These are phyloP conservation scores for Plasmodium chabaudi DNA, from an alignment of 169 alveolate genomes.

Conservation along the genomic window DNA sequence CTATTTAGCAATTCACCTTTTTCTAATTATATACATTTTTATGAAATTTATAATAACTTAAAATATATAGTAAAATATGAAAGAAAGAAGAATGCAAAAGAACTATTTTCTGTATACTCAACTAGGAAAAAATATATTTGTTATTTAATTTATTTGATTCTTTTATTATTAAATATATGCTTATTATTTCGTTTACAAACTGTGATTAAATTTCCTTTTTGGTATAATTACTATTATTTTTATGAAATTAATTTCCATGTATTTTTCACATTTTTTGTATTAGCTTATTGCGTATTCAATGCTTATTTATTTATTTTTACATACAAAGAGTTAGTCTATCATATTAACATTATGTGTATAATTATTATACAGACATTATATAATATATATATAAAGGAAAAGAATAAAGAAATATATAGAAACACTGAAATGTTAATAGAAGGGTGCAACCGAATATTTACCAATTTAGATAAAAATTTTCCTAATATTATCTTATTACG, in stretches of 20 bases:
- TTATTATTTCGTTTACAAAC: conserved; percentile 69
- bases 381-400: conserved; percentile 51
- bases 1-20: conserved; percentile 39
- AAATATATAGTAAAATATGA: conserved; percentile 67
- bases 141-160: conserved; percentile 28
- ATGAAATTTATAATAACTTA: conserved; percentile 65
- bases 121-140: conserved; percentile 22
- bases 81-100: conserved; percentile 23
- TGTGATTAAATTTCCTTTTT: conserved; percentile 20
- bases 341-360: conserved; percentile 50
- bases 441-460: conserved; percentile 37
- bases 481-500: conserved; percentile 28
- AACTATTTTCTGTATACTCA: conserved; percentile 12
- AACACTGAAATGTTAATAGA: conserved; percentile 70
- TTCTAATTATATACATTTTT: conserved; percentile 66
- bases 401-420: conserved; percentile 66
- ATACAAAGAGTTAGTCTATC: conserved; percentile 34
- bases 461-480: conserved; percentile 37
- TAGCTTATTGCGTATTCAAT: conserved; percentile 41
- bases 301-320: conserved; percentile 34
- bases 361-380: conserved; percentile 51
- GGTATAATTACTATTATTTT: conserved; percentile 15
- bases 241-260: conserved; percentile 69
- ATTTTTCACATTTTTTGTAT: conserved; percentile 53
- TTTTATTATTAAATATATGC: conserved; percentile 41